Evolutionary conservation across 2,329 filamentous ascomycete genomes (phyloP), one percentile per base, ranked within the genome.

Genomic region (Colletotrichum viniferum): DNA sequence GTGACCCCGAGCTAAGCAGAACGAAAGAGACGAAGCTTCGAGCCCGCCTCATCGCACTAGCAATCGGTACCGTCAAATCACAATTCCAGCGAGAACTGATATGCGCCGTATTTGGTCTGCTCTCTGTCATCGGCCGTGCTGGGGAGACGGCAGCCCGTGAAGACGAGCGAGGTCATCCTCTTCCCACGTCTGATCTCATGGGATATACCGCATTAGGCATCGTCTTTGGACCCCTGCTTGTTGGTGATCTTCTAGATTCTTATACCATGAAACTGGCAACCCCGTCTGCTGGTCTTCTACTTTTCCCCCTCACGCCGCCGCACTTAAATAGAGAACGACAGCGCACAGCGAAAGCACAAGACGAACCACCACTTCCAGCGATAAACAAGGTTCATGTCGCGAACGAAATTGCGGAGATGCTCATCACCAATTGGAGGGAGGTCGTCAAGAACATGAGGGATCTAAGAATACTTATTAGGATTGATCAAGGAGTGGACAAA

Each of bases 41-140:
- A n/a, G 91, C 92, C 9, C 87, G 91, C n/a, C 86, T 94, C 5
- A 92, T 94, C 76, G 92, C 92, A 3, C 83, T 94, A 38, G 91
- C 91, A 9, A 87, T 94, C 56, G 87, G 87, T 2, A 90, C 90
- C 1, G 83, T 93, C n/a, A 85, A 86, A 70, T 93, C 91, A 1
- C 88, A 88, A 69, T 91, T 90, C 75, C 88, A 91, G 56, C 86
- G 92, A 28, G 91, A 93, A 62, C 84, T 94, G 5, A 92, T 94
- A 58, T 93, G 90, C 76, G 90, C 91, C 7, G 91, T 94, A 0
- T 92, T 94, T 80, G 93, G 92, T 1, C 84, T 94, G 14, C 84
- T 94, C 13, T 91, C 89, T 68, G 85, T 93, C 48, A 87, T 94
- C 71, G 92, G 91, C 3, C 85, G 89, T 30, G 84, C 87, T 6